Evolutionary conservation across 2,329 filamentous ascomycete genomes (phyloP).

Genomic region (Colletotrichum australisinense): DNA sequence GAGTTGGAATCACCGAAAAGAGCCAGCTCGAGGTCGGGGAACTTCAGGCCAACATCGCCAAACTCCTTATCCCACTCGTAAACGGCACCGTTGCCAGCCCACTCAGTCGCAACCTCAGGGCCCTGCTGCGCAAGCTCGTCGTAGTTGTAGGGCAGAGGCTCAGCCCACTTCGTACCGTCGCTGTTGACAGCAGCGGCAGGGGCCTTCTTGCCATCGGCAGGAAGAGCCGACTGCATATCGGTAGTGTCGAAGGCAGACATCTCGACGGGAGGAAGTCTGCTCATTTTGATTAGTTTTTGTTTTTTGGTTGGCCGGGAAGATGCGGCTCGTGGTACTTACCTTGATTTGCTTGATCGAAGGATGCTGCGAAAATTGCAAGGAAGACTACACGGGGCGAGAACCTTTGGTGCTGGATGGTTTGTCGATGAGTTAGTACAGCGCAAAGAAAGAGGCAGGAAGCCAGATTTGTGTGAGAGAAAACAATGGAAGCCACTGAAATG

Average conservation of each 20-base stretch:
- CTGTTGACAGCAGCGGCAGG: conserved; percentile 35
- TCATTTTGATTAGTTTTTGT: background rate
- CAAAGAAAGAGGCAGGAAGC: background rate
- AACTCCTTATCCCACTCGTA: conserved; percentile 90
- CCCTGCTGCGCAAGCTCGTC: conserved; percentile 42
- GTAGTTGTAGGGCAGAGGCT: conserved; percentile 62
- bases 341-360: background rate
- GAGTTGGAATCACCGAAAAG: conserved; percentile 75
- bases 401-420: background rate
- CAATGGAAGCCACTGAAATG: background rate
- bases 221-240: conserved; percentile 47
- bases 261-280: background rate
- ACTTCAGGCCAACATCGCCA: conserved; percentile 84
- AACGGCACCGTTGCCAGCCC: conserved; percentile 68
- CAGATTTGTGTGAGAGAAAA: background rate
- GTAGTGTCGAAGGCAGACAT: conserved; percentile 22
- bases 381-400: background rate
- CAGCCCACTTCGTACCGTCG: conserved; percentile 55
- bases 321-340: background rate
- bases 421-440: background rate
- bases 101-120: conserved; percentile 44
- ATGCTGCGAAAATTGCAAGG: background rate
- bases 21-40: conserved; percentile 76
- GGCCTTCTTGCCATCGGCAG: conserved; percentile 40
- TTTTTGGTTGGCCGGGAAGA: too few species aligned